Base-by-base conservation (phyloP, 2,329 filamentous ascomycete genomes). In the Didymella lethalis region DNA sequence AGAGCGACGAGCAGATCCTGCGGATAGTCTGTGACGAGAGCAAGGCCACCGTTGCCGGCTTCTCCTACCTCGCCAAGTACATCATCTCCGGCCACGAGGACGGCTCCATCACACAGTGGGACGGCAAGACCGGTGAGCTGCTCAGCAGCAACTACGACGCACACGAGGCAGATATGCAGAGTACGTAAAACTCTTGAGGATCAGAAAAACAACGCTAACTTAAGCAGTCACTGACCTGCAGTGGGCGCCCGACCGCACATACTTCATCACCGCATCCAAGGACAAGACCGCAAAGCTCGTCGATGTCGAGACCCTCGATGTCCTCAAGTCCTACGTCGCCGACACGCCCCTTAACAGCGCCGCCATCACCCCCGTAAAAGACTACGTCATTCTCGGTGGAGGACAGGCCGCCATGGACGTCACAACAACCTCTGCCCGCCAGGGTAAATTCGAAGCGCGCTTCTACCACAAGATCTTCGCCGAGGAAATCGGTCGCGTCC, bases 401-500 rank as follows among this genome's bases (percentile, higher is more conserved):
- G 95, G 95, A 71, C 95, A 99, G 83, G 95, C 93, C 66, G 95
- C 95, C 76, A 97, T 97, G 92, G 94, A 98, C 77, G 95, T 99
- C 80, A 99, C 95, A 59, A 96, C 92, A 54, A 98, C 95, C 50
- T 90, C 90, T 32, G 89, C 93, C 48, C 88, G 95, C 68, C 95
- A 99, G 85, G 95, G 95, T 82, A 98, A 98, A 83, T 99, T 99
- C 84, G 95, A 99, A 82, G 95, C 95, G 44, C 89, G 95, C 67
- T 99, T 99, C 86, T 99, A 97, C 86, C 95, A 99, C 89, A 98
- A 96, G 86, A 90, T 99, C 78, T 98, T 99, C 78, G 93, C 97
- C 81, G 94, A 99, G 80, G 95, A 99, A 84, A 94, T 98, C 74
- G 95, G 95, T 70, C 90, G 95, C 84, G 95, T 99, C 66, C 88